Conservation (phyloP, 768 basidiomycete genomes). For the Hemileccinum rubropunctum region DNA sequence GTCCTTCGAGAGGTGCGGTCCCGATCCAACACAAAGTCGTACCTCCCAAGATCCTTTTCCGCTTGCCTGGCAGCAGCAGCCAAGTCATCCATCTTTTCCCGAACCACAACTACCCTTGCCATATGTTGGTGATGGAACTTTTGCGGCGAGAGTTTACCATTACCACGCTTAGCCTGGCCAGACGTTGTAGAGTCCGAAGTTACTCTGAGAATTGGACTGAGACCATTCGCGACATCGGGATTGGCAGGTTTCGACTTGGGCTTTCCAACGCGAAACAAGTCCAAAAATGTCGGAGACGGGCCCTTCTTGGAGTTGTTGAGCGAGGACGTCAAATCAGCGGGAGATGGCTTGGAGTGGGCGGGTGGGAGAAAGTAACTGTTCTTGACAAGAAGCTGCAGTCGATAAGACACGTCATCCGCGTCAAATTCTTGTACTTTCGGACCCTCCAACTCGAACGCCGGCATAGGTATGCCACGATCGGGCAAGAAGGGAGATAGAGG, state of each 20-base stretch:
- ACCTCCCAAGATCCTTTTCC: conserved; percentile 65
- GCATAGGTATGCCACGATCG: conserved; percentile 40
- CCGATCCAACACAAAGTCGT: conserved; percentile 47
- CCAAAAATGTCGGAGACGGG: conserved; percentile 52
- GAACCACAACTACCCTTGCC: conserved; percentile 76
- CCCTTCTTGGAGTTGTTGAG: conserved; percentile 41
- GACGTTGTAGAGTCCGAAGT: conserved; percentile 61
- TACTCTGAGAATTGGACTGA: conserved; percentile 54
- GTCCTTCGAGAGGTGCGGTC: conserved; percentile 39
- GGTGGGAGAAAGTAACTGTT: conserved; percentile 90
- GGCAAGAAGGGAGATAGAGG: conserved; percentile 54
- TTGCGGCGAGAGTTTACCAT: conserved; percentile 37
- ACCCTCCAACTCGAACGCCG: conserved; percentile 49
- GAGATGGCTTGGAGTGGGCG: conserved; percentile 78
- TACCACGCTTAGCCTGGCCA: conserved; percentile 38
- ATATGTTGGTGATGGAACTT: conserved; percentile 37
- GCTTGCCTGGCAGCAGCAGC: conserved; percentile 69
- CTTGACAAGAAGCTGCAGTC: conserved; percentile 77
- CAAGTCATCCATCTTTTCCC: conserved; percentile 77
- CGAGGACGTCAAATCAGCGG: conserved; percentile 55
- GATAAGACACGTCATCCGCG: conserved; percentile 81
- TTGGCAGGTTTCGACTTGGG: conserved; percentile 63
- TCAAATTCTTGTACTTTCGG: conserved; percentile 52
- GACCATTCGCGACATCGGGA: conserved; percentile 38
- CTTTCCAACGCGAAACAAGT: conserved; percentile 68